Evolutionary conservation across 1,284 basidiomycete species (phyloP), one percentile per base, ranked within the genome.

Genomic region (Tilletia setariae): DNA sequence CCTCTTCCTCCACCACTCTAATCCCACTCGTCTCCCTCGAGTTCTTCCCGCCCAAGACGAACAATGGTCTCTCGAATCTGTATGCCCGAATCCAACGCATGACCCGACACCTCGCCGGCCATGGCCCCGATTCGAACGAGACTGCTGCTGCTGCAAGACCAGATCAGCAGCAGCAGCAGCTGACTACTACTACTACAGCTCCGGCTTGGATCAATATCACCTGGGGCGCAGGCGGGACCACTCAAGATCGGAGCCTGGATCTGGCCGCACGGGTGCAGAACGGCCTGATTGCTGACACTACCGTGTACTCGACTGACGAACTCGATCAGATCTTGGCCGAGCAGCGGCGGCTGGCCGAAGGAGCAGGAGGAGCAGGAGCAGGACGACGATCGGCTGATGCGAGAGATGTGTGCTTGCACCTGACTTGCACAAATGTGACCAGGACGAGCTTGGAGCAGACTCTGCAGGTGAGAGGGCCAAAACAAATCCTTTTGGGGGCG

Each of bases 191-290:
- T 61, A 13, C 46, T 16, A 49, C 46, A 30, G n/a, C 49, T 2
- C 80, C 80, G 0, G 72, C 70, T 32, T 82, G 80, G 80, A 73
- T 78, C 40, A 93, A 90, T 76, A 87, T 97, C 44, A 97, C 94
- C 76, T 97, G 94, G 94, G 94, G 94, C 63, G 93, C 94, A 0
- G 93, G 94, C n/a, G 94, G 96, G 0, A 89, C 90, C 7, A 98
- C 96, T 0, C 91, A 89, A 72, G 91, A 94, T 42, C 87, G 91
- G 63, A 93, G 89, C 78, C 85, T 98, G 63, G 93, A 95, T 76
- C 87, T 99, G 13, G 83, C 83, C 2, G 75, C 68, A 13, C 74
- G 79, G 7, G 75, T 81, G 46, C 78, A 81, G 51, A 74, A 70
- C 44, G 80, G 80, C 43, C 64, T 70, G 2, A 66, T 79, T 4